phyloP scores from a whole-genome alignment of 2,329 filamentous ascomycete genomes.

The Esteya vermicola region DNA sequence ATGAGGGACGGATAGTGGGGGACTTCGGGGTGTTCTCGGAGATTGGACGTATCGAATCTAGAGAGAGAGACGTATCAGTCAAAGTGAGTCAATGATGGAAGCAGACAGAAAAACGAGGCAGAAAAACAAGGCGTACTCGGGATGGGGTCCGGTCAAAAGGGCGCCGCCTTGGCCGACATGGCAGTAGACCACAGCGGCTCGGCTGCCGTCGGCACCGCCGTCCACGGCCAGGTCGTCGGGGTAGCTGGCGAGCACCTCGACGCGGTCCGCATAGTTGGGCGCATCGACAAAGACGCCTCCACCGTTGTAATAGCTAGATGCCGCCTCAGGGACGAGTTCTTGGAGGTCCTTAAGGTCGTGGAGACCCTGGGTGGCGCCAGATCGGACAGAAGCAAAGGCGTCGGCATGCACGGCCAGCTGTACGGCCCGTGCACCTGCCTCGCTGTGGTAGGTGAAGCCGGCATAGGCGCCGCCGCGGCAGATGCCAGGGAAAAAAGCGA shows the following conservation, averaged over 20 bases:
- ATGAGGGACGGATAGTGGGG: conserved; percentile 60
- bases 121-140: conserved; percentile 45
- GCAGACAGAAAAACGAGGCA: not conserved
- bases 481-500: conserved; percentile 75
- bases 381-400: conserved; percentile 28
- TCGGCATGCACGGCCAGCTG: conserved; percentile 49
- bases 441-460: conserved; percentile 83
- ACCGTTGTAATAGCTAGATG: conserved; percentile 82
- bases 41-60: conserved; percentile 71
- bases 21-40: conserved; percentile 51
- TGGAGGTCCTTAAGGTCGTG: too few relatives aligned
- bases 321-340: conserved; percentile 45
- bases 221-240: conserved; percentile 62
- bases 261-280: conserved; percentile 36
- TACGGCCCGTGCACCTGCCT: conserved; percentile 65
- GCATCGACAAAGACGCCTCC: conserved; percentile 87
- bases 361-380: too few relatives aligned
- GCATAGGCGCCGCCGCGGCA: conserved; percentile 78
- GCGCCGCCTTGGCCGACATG: conserved; percentile 68
- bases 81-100: not conserved
- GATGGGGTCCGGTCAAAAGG: conserved; percentile 77
- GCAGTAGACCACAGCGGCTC: conserved; percentile 72
- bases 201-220: conserved; percentile 43
- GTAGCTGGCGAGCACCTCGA: conserved; percentile 76
- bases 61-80: not conserved